Base-by-base conservation (phyloP, 176 grass and related monocot genomes). In the Phoenix roebelenii region DNA sequence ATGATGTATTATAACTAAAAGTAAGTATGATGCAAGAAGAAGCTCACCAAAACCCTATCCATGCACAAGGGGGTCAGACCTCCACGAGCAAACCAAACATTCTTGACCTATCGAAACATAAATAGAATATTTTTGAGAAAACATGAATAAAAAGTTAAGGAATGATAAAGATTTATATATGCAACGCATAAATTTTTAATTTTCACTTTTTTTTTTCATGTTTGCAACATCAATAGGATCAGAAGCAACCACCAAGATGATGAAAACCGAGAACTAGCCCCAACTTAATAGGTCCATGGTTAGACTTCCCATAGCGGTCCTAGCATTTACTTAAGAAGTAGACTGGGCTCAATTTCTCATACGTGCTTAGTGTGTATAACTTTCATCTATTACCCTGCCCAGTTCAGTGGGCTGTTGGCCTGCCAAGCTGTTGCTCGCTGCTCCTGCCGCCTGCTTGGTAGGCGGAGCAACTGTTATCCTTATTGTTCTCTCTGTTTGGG, bases 51-150 rank as follows among this genome's bases (percentile, higher is more conserved):
- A 60, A 90, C 87, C 60, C 75, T 76, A 44, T 77, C 76, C 66
- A 85, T 55, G 68, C 87, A 90, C 44, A 85, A 62, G 49, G 82
- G 87, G 50, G 72, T 74, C 55, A 90, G 51, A 25, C 82, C 79
- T 59, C 82, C 76, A 19, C 72, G 71, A 25, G 72, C 58, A 59
- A 85, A 85, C 82, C 79, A 90, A 58, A 23, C 15, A 57, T 60
- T 76, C 49, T 59, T 83, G 52, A 85, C 82, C 87, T 90, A 70
- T 61, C 2, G 30, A 55, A 51, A 20, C 57, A 22, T 30, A 32
- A 19, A 19, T 15, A 16, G 44, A 15, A 44, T 20, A 22, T 3
- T 7, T 20, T 22, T 56, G 7, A 22, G 18, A 14, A 23, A 20
- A 22, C 18, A 20, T 22, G 18, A 56, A 20, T 18, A 56, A 56